These are phyloP conservation scores for Hypoxylon sp. DNA, from an alignment of 2,329 filamentous ascomycete genomes.

Conservation along the genomic window DNA sequence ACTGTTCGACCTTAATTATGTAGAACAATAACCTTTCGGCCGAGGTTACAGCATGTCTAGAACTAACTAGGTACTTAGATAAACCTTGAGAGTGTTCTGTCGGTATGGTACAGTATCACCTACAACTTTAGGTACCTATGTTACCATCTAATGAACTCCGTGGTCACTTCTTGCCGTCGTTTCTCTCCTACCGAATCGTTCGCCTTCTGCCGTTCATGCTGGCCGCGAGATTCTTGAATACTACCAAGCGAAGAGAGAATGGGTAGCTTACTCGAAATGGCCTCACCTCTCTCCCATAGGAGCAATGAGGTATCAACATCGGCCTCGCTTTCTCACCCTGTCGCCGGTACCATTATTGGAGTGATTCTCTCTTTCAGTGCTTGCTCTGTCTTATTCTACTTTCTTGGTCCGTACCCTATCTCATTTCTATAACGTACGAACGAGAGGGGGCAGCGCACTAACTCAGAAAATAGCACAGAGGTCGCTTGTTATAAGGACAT, in stretches of 20 bases:
- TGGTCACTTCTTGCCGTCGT: neutral
- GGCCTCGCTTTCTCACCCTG: conserved; percentile 12
- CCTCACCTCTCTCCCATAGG: conserved; percentile 23
- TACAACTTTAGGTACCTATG: neutral
- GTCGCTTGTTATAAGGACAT: conserved; percentile 56
- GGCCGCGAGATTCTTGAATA: neutral
- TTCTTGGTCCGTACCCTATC: conserved; percentile 37
- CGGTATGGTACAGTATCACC: neutral
- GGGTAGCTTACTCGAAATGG: conserved; percentile 21
- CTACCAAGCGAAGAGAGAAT: neutral
- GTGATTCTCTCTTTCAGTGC: conserved; percentile 42
- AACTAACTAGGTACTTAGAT: neutral
- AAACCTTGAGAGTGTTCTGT: conserved; percentile 14
- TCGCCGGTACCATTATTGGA: conserved; percentile 33
- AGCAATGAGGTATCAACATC: conserved; percentile 6
- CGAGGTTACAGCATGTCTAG: conserved; percentile 1
- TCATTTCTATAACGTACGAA: neutral
- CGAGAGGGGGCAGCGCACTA: neutral
- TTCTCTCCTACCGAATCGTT: conserved; percentile 4
- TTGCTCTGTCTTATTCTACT: conserved; percentile 41
- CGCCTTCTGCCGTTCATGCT: neutral
- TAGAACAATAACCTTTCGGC: conserved; percentile 11
- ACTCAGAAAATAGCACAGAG: conserved; percentile 56
- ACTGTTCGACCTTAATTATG: conserved; percentile 9
- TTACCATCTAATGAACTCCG: neutral